These are phyloP conservation scores for sunflower (Helianthus annuus) DNA, from an alignment of 129 eudicot species.

Conservation along the genomic window DNA sequence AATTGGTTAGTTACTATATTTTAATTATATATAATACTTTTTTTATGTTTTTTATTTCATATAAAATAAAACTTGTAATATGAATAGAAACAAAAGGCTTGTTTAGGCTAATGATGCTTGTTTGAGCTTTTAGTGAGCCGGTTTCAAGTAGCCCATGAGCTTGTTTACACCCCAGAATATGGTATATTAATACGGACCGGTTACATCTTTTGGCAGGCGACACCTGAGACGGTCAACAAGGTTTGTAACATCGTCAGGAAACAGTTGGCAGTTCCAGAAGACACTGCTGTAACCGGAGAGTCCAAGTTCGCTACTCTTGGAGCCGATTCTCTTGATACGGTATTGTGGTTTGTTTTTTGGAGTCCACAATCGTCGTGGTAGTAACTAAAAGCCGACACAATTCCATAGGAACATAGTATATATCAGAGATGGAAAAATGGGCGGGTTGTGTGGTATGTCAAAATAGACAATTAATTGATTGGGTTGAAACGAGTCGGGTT, in stretches of 20 bases:
- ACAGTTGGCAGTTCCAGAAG: slow-evolving; percentile 69
- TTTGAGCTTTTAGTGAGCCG: not conserved
- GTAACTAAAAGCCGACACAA: not conserved
- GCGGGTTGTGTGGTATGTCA: not conserved
- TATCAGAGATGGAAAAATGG: not conserved
- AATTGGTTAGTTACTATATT: not conserved
- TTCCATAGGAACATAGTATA: not conserved
- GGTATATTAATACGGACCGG: not conserved
- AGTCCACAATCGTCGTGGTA: not conserved
- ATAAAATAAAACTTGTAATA: not conserved
- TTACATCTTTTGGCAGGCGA: slow-evolving; percentile 57
- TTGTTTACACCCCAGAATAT: not conserved
- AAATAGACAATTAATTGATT: not conserved
- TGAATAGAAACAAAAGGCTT: not conserved
- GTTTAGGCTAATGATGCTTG: not conserved
- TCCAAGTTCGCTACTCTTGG: slow-evolving; percentile 78
- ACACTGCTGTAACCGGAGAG: slow-evolving; percentile 56
- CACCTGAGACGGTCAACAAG: slow-evolving; percentile 73
- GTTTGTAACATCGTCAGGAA: slow-evolving; percentile 75
- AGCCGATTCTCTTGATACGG: slow-evolving; percentile 97
- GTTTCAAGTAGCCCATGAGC: not conserved
- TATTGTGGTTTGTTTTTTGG: slow-evolving; percentile 24
- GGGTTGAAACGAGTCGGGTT: not conserved
- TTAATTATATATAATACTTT: not conserved
- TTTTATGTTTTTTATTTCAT: not conserved